Percentiles rank a stretch among this genome's conserved stretches.
These are phyloP conservation scores for Nevesoporus exiguus DNA, from an alignment of 768 basidiomycete genomes.

Conservation along the genomic window DNA sequence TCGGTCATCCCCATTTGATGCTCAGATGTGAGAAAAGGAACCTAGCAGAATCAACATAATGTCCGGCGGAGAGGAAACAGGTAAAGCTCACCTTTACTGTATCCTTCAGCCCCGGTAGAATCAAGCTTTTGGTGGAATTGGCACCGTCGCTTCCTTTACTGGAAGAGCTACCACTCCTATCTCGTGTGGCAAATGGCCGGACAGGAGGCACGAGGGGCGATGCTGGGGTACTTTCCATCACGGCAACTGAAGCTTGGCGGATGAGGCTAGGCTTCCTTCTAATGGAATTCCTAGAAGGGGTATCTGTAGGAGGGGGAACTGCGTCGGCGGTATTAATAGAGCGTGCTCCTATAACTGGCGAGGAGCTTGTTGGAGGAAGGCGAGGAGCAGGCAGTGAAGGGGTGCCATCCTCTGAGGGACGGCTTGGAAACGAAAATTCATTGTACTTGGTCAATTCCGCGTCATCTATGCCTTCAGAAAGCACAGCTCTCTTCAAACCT, in stretches of 20 bases:
- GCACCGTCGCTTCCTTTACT: conserved; percentile 37
- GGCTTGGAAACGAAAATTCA: conserved; percentile 53
- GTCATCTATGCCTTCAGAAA: conserved; percentile 38
- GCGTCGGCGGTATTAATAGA: conserved; percentile 32
- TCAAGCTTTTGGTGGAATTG: conserved; percentile 28
- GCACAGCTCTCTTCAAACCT: conserved; percentile 30
- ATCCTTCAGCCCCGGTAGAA: conserved; percentile 64
- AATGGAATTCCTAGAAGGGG: conserved; percentile 9
- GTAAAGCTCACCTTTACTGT: conserved; percentile 57
- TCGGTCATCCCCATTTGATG: conserved; percentile 68
- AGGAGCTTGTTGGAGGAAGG: conserved; percentile 28
- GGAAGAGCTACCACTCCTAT: conserved; percentile 48
- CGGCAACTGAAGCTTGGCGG: conserved; percentile 51
- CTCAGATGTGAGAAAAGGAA: conserved; percentile 64
- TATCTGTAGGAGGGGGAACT: conserved; percentile 13
- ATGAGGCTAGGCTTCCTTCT: conserved; percentile 38
- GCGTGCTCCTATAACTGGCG: conserved; percentile 33
- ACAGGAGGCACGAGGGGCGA: conserved; percentile 42
- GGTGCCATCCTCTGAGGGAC: conserved; percentile 52
- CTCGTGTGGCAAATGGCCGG: conserved; percentile 45
- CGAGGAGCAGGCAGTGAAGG: conserved; percentile 26
- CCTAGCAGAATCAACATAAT: conserved; percentile 35
- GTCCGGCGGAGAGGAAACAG: neutral
- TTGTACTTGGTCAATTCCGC: conserved; percentile 43
- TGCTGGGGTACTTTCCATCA: conserved; percentile 46